A percentile compares a stretch with the other conserved stretches of the same genome.
Evolutionary conservation across 148 eudicot genomes (phyloP).

Genomic region (Cornus controversa): DNA sequence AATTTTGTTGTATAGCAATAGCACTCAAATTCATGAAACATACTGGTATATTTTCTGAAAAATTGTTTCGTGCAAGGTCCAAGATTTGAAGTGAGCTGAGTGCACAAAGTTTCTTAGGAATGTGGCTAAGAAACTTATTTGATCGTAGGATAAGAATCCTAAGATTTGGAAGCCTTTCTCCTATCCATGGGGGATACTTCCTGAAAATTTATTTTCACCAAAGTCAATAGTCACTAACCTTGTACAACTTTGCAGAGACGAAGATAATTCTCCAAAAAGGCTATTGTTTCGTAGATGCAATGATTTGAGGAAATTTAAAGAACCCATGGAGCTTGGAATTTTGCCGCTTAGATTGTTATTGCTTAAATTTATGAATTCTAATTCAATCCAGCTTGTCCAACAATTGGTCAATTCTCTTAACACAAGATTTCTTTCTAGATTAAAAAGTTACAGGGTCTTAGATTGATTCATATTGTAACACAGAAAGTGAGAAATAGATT

Average conservation of each 20-base stretch:
- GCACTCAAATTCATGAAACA: conserved; percentile 14
- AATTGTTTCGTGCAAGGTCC: conserved; percentile 13
- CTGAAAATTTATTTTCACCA: conserved; percentile 16
- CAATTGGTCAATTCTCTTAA: conserved; percentile 20
- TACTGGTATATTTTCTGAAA: background rate
- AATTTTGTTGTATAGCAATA: conserved; percentile 5
- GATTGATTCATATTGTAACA: background rate
- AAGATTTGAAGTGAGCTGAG: conserved; percentile 16
- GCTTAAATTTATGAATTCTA: background rate
- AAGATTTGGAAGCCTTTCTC: background rate
- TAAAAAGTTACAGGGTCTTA: background rate
- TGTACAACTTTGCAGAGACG: conserved; percentile 4
- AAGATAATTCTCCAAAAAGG: conserved; percentile 20
- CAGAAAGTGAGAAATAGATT: background rate
- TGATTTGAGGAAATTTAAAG: background rate
- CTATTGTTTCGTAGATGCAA: conserved; percentile 15
- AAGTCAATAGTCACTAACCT: conserved; percentile 3
- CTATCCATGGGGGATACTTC: conserved; percentile 22
- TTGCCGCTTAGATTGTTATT: conserved; percentile 21
- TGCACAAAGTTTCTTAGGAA: conserved; percentile 7
- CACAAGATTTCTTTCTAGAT: conserved; percentile 9
- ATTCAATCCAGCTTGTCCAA: background rate
- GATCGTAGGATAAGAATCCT: conserved; percentile 4
- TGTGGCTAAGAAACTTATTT: background rate
- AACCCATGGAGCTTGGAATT: conserved; percentile 25